Base-by-base conservation (phyloP, 495 filamentous ascomycete species). In the Penicillium argentinense region DNA sequence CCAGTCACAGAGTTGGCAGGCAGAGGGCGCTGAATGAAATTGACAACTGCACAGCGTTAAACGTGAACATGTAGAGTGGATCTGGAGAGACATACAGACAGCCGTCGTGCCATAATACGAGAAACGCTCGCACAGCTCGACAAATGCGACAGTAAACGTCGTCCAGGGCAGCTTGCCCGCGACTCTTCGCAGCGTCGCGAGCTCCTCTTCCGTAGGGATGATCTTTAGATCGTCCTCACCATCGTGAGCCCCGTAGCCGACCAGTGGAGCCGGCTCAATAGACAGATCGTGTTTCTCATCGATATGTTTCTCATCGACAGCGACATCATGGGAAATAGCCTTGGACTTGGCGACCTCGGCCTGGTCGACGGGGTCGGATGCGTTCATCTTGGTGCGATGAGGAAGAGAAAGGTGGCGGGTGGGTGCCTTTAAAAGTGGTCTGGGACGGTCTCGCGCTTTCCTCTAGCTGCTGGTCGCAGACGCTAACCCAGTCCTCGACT, bases 81-180 rank as follows among this genome's bases (percentile, higher is more conserved):
- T 14, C 22, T 22, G 13, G 4, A 11, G 8, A 12, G n/a, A 66
- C 77, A 50, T 72, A 85, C 81, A 86, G 37, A 89, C 83, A 28
- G 80, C 82, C 16, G 79, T 86, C 11, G 84, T 86, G 42, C 87
- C 87, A 60, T 89, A 89, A 71, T 87, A 90, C 7, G 83, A 85
- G 68, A 89, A 87, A 26, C 87, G 83, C 71, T 91, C 87, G 68
- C 80, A 86, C 45, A 89, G 62, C 66, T 91, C 87, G 38, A 88
- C 78, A 52, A 89, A 83, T 16, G 83, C 86, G 42, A 92, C 77
- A 17, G 82, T 84, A 56, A 81, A 91, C 6, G 77, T 75, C 11
- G 67, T 77, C 72, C 72, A 83, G 14, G 83, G 85, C 22, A 92
- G 75, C 26, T 69, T 72, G 30, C 79, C 86, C 11, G 85, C 70